Base-by-base conservation (phyloP, 2,329 filamentous ascomycete species). In the Pyrenophora teres region DNA sequence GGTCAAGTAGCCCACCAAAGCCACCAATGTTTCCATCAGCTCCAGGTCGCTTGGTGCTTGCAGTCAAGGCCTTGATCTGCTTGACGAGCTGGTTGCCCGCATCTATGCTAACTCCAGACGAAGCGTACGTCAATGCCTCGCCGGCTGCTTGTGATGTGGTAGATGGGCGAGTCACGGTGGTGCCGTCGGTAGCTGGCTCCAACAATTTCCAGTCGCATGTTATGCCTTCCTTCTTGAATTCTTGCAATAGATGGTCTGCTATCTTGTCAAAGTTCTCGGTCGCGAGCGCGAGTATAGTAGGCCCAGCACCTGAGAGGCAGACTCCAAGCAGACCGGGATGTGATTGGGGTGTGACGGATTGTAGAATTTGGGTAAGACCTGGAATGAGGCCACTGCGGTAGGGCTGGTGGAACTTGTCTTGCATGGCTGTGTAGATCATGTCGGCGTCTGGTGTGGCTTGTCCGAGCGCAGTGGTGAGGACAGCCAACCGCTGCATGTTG, bases 361-460 rank as follows among this genome's bases (percentile, higher is more conserved):
- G 85, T 45, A 99, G 85, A 46, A 99, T 93, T 71, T 96, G 89
- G 13, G 89, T 88, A 50, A 99, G 82, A 0, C 93, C 94, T 1
- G 94, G 94, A 63, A 99, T 96, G 56, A 99, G 83, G 2, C 84
- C 88, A 76, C 94, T 88, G 46, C 94, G 88, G 79, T 99, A 97
- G 37, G 92, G 94, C 76, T 99, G 94, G 78, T 99, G 94, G 55
- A 99, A 86, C 77, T 92, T 96, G 79, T 99, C 94, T 77, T 97
- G 94, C 94, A 99, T 99, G 40, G 92, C 93, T 40, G 95, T 86
- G 78, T 95, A 95, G 73, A 99, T 99, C 75, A 96, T 88, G 65
- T 95, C 88, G 18, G 94, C 88, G 70, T 97, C 89, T 1, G 92
- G 93, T 8, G 94, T 93, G 6, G 89, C 93, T 72, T 91, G 87